Base-by-base conservation (phyloP, 1,284 basidiomycete species). In the Cerioporus squamosus region DNA sequence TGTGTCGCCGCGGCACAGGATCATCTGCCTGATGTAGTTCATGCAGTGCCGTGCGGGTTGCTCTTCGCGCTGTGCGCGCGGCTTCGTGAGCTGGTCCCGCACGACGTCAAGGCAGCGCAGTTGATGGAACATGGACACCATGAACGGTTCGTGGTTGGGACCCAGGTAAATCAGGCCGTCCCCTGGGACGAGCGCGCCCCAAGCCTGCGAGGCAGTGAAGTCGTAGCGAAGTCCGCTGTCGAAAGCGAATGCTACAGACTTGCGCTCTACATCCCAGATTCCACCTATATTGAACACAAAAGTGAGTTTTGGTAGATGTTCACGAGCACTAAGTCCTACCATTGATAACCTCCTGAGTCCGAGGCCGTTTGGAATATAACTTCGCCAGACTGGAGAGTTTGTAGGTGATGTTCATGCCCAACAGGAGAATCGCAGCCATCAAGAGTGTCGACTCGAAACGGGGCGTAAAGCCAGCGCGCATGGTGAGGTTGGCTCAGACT, bases 101-200 rank as follows among this genome's bases (percentile, higher is more conserved):
- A 66, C 50, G 57, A 66, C 50, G 60, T 66, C 61, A 18, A 68
- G 64, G 55, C 66, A 68, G 54, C 64, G 64, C 20, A 68, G 60
- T 31, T 66, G 64, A 62, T 67, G 66, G 48, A 67, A 54, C 62
- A 67, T 63, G 2, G 64, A 63, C 12, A 63, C 56, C 40, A 59
- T 57, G 61, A 63, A 63, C 15, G 66, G 59, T 55, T 63, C 54
- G 53, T 43, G 60, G 18, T 53, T 29, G 8, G 59, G 50, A 17
- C 64, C 66, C 44, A 67, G 60, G 51, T 62, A 39, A 17, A 67
- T 29, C 53, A 63, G 46, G 3, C 66, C 66, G 52, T 59, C 60
- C 5, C 60, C 60, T 0, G 66, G 66, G n/a, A 67, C 55, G 54
- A 61, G 63, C 22, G 63, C 57, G 24, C 39, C 31, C 65, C 65